These are phyloP conservation scores for Colletotrichum orbiculare DNA, from an alignment of 2,329 filamentous ascomycete species.

Conservation along the genomic window DNA sequence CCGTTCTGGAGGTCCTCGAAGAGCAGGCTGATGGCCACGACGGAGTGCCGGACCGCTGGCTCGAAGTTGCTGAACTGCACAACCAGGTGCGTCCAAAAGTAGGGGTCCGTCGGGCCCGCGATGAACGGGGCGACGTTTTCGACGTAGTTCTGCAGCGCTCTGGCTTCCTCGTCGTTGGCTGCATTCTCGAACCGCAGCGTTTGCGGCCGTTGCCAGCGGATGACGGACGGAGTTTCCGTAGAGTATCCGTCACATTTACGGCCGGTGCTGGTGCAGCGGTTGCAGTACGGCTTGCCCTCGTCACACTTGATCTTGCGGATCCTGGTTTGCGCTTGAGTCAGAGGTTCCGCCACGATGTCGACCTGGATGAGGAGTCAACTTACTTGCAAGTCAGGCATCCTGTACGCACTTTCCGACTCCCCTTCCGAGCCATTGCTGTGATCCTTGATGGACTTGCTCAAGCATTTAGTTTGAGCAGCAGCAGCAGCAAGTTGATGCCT, in stretches of 20 bases:
- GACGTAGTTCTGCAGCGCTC: constrained; percentile 21
- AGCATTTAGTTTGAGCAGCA: too few species aligned
- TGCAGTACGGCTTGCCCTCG: constrained; percentile 63
- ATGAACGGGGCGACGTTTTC: constrained; percentile 22
- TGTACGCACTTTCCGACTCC: constrained; percentile 52
- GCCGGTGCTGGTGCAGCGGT: constrained; percentile 64
- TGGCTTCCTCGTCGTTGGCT: constrained; percentile 2
- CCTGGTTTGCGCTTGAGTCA: constrained; percentile 43
- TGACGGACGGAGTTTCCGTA: background rate
- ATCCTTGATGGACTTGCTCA: too few species aligned
- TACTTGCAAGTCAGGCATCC: constrained; percentile 68
- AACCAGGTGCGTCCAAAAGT: constrained; percentile 34
- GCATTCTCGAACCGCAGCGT: constrained; percentile 1
- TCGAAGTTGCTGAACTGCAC: constrained; percentile 29
- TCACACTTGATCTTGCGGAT: constrained; percentile 68
- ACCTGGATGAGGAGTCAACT: constrained; percentile 5
- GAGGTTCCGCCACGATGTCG: too few species aligned
- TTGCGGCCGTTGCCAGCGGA: constrained; percentile 17
- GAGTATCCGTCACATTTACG: constrained; percentile 67
- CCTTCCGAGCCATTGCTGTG: constrained; percentile 25
- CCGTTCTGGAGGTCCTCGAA: constrained; percentile 36
- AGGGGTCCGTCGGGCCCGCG: constrained; percentile 24
- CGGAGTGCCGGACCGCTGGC: constrained; percentile 16
- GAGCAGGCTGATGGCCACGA: constrained; percentile 22
- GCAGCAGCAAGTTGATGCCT: background rate